Evolutionary conservation across 2,329 filamentous ascomycete species (phyloP).

Genomic region (Leptographium radiaticola): DNA sequence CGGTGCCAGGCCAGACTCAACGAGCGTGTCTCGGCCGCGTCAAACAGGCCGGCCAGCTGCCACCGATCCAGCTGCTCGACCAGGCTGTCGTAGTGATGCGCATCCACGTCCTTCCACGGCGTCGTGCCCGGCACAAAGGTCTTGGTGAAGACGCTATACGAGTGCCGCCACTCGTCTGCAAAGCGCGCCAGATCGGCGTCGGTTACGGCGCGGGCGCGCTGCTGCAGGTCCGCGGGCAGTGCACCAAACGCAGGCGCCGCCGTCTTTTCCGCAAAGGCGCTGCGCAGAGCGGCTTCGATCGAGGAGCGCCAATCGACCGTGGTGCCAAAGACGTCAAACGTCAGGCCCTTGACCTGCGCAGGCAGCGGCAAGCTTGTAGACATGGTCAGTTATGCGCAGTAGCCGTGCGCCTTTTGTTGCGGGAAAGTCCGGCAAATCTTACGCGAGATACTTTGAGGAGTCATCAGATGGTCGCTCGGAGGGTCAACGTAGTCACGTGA

Average conservation of each 20-base stretch:
- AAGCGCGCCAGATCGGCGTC: slow-evolving; percentile 48
- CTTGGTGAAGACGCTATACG: slow-evolving; percentile 49
- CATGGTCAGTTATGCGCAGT: neutral
- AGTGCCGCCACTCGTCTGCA: slow-evolving; percentile 56
- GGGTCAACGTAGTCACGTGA: too few relatives aligned
- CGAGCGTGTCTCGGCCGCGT: slow-evolving; percentile 42
- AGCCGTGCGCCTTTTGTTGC: too few relatives aligned
- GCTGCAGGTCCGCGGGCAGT: slow-evolving; percentile 31
- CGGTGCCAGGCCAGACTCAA: slow-evolving; percentile 62
- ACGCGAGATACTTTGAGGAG: too few relatives aligned
- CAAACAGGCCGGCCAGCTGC: slow-evolving; percentile 45
- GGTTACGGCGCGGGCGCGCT: slow-evolving; percentile 36
- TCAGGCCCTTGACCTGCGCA: slow-evolving; percentile 39
- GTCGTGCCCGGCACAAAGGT: slow-evolving; percentile 32
- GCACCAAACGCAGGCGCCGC: slow-evolving; percentile 30
- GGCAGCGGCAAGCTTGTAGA: neutral
- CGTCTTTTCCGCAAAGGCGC: slow-evolving; percentile 32
- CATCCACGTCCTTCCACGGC: slow-evolving; percentile 56
- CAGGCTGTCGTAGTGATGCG: slow-evolving; percentile 55
- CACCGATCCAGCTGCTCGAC: slow-evolving; percentile 41
- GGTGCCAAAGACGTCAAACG: slow-evolving; percentile 71
- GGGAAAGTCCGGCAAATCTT: too few relatives aligned
- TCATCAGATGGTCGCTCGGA: too few relatives aligned
- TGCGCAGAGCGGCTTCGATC: slow-evolving; percentile 45
- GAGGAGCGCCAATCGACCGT: slow-evolving; percentile 66